These are phyloP conservation scores for Barbarea vulgaris DNA, from an alignment of 345 rosid genomes.

Conservation along the genomic window DNA sequence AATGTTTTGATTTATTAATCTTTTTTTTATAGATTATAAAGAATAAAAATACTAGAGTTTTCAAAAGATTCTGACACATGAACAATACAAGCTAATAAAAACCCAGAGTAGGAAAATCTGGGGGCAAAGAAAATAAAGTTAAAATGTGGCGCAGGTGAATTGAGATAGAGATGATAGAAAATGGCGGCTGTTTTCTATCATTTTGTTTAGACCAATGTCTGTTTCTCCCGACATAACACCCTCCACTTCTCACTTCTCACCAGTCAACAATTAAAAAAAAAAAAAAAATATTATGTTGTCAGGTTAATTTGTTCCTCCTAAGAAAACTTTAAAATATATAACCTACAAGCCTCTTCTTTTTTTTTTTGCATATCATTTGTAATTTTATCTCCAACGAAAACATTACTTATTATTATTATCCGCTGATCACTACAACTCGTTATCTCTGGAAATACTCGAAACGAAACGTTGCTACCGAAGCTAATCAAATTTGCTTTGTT, in stretches of 20 bases:
- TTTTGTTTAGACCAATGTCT: constrained; percentile 13
- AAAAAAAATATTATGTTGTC: neutral
- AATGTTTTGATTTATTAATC: too few relatives aligned
- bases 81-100: neutral
- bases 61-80: neutral
- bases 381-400: neutral
- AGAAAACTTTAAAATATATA: neutral
- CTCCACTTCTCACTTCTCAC: constrained; percentile 9
- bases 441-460: neutral
- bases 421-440: neutral
- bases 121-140: neutral
- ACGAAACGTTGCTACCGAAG: neutral
- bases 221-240: constrained; percentile 4
- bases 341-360: neutral
- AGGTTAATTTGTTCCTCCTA: neutral
- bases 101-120: neutral
- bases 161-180: constrained; percentile 19
- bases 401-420: neutral
- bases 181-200: constrained; percentile 13
- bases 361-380: neutral
- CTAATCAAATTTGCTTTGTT: neutral
- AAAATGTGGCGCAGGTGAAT: constrained; percentile 8
- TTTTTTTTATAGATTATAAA: too few relatives aligned
- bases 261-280: neutral
- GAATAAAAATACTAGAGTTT: neutral